These are phyloP conservation scores for Haematococcus lacustris DNA, from an alignment of 139 green algal species.

Conservation along the genomic window DNA sequence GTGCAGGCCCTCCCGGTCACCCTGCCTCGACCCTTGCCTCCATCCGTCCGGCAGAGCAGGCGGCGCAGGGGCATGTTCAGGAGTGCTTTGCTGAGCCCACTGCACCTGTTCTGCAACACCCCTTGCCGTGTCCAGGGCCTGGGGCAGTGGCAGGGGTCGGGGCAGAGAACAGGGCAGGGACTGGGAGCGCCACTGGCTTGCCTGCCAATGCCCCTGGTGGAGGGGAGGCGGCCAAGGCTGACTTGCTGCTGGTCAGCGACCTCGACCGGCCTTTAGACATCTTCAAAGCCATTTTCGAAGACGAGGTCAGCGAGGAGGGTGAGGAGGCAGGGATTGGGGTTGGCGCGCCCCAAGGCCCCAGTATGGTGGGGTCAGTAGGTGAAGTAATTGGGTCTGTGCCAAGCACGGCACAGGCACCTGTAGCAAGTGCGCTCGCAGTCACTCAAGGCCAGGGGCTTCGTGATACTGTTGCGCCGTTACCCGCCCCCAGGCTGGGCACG, in stretches of 20 bases:
- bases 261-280: constrained; percentile 64
- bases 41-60: no score
- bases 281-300: constrained; percentile 84
- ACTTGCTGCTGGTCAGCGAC: background rate
- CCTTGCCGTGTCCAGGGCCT: background rate
- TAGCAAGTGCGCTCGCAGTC: background rate
- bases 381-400: background rate
- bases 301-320: constrained; percentile 43
- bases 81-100: background rate
- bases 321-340: constrained; percentile 19
- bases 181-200: background rate
- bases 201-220: background rate
- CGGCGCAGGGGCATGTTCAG: no score
- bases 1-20: no score
- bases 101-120: background rate
- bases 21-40: no score
- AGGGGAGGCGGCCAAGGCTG: background rate
- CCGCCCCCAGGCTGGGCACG: background rate
- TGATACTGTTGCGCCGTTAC: background rate
- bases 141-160: no score
- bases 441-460: no score
- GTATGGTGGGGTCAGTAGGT: background rate
- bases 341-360: background rate
- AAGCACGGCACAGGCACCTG: background rate
- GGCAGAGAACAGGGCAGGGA: background rate